Evolutionary conservation across 179 eudicot genomes (phyloP).

Genomic region (Camellia oleifera): DNA sequence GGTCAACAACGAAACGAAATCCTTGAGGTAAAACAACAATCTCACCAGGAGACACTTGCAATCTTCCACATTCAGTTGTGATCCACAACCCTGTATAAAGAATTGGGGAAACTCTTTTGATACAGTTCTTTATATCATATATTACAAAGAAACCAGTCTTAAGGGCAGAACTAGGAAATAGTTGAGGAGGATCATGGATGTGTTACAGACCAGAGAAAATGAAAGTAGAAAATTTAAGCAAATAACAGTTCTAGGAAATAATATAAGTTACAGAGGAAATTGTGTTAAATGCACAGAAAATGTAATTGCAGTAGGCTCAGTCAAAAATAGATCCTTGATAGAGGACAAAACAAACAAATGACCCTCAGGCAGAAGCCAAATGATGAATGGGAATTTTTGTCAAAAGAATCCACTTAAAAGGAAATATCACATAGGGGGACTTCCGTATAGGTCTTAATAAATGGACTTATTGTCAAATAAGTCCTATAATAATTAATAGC

Average conservation of each 20-base stretch:
- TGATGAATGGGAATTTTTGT: neutral
- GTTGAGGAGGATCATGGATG: neutral
- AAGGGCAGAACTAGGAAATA: neutral
- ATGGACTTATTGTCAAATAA: too few species aligned
- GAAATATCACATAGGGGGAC: too few species aligned
- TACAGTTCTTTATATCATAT: neutral
- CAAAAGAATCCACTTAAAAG: neutral
- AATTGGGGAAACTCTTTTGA: neutral
- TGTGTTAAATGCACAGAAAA: neutral
- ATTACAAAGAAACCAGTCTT: neutral
- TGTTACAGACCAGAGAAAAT: neutral
- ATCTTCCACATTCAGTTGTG: slow-evolving; percentile 88
- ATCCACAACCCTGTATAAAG: slow-evolving; percentile 66
- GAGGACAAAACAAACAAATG: neutral
- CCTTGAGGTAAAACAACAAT: slow-evolving; percentile 88
- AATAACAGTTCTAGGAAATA: neutral
- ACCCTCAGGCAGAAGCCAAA: neutral
- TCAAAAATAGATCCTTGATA: neutral
- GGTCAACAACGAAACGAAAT: slow-evolving; percentile 64
- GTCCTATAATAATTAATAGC: too few species aligned
- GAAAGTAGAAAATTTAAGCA: neutral
- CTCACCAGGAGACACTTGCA: slow-evolving; percentile 88
- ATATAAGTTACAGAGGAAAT: neutral
- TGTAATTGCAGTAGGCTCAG: neutral
- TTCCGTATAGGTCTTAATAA: too few species aligned